Conservation (phyloP, 306 rosid species). For the Medicago lupulina region DNA sequence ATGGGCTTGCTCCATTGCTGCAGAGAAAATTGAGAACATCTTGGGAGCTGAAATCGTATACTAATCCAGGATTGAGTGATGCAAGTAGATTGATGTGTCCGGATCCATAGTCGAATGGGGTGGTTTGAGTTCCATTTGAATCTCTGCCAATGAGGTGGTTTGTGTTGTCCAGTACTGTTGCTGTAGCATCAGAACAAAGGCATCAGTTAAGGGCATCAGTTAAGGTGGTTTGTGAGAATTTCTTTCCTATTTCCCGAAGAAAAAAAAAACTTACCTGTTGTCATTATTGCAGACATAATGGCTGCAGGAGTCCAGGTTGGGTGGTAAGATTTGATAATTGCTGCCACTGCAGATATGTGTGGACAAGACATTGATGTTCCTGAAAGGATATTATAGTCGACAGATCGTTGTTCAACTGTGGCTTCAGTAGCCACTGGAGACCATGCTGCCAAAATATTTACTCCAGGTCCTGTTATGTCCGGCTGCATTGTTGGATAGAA, state of each 20-base stretch:
- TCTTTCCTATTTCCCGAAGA: not conserved
- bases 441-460: constrained; percentile 80
- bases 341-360: constrained; percentile 66
- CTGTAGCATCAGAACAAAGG: constrained; percentile 46
- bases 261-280: constrained; percentile 53
- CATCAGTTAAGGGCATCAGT: not conserved
- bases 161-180: constrained; percentile 57
- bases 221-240: not conserved
- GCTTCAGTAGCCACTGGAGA: constrained; percentile 58
- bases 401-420: constrained; percentile 54
- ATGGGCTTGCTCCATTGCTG: constrained; percentile 58
- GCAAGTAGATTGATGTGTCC: constrained; percentile 68
- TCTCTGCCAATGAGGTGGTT: constrained; percentile 55
- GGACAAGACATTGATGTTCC: constrained; percentile 80
- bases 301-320: constrained; percentile 75
- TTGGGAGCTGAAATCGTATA: constrained; percentile 61
- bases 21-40: constrained; percentile 70
- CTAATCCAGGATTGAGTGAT: constrained; percentile 62
- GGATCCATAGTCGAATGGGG: constrained; percentile 68
- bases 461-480: constrained; percentile 68
- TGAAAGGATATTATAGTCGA: constrained; percentile 64
- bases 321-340: constrained; percentile 54
- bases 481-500: constrained; percentile 56
- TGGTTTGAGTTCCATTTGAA: constrained; percentile 68
- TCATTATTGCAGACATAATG: constrained; percentile 71